phyloP scores from a whole-genome alignment of 73 alveolate species.

The Tetrahymena elliotti region DNA sequence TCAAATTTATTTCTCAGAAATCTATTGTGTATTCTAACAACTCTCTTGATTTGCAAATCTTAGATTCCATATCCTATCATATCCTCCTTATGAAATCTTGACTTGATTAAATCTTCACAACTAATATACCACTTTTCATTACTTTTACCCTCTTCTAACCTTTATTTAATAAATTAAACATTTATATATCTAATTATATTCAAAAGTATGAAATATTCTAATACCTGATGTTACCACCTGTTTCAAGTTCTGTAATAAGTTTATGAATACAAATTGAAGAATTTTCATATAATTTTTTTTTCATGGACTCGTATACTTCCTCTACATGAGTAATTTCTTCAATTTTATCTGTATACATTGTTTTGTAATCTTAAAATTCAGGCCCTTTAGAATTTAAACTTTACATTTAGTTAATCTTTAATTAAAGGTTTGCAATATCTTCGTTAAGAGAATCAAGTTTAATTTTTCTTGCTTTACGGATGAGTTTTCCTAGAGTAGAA shows the following conservation, averaged over 20 bases:
- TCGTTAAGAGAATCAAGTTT: constrained; percentile 31
- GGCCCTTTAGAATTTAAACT: background rate
- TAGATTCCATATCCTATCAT: constrained; percentile 42
- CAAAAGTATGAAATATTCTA: background rate
- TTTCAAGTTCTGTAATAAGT: constrained; percentile 68
- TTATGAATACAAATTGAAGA: constrained; percentile 19
- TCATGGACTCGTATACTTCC: background rate
- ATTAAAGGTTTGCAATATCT: constrained; percentile 14
- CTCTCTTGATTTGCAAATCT: constrained; percentile 45
- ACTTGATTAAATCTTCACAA: constrained; percentile 47
- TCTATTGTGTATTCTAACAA: constrained; percentile 60
- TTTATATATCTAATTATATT: background rate
- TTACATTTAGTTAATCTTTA: background rate
- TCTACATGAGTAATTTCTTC: constrained; percentile 17
- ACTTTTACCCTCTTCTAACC: constrained; percentile 62
- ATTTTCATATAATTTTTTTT: constrained; percentile 26
- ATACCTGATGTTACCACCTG: constrained; percentile 76
- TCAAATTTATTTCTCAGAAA: constrained; percentile 64
- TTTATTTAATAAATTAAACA: background rate
- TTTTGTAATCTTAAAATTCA: constrained; percentile 1
- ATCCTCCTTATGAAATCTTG: constrained; percentile 36
- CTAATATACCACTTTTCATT: constrained; percentile 56
- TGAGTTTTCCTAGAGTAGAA: constrained; percentile 41
- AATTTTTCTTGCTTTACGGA: constrained; percentile 48
- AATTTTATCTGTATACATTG: constrained; percentile 20